Conservation (phyloP, 257 asterid genomes). For the Solanum paucissectum region DNA sequence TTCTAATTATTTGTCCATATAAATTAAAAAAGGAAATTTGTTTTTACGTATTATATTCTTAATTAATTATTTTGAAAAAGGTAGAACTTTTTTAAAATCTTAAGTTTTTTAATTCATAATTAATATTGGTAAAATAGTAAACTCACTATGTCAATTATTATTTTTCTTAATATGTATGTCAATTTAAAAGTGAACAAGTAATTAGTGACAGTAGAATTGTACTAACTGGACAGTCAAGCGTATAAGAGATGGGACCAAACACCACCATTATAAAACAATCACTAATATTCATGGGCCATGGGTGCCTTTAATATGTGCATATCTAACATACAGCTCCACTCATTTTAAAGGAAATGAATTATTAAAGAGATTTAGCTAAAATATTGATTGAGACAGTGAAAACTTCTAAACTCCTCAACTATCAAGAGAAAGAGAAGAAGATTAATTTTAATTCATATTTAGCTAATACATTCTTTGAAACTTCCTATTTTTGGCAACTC, state of each 20-base stretch:
- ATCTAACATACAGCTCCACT: neutral
- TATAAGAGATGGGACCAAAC: neutral
- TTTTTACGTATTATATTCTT: too few species aligned
- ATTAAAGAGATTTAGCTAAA: neutral
- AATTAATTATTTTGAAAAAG: too few species aligned
- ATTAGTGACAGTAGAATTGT: neutral
- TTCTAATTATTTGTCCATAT: too few species aligned
- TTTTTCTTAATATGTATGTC: accelerated
- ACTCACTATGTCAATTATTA: too few species aligned
- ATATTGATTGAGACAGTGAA: neutral
- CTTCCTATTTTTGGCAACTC: neutral
- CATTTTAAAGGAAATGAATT: neutral
- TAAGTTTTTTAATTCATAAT: too few species aligned
- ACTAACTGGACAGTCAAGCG: neutral
- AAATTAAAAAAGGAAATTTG: too few species aligned
- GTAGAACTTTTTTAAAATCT: too few species aligned
- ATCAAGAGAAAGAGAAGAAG: neutral
- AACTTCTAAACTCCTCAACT: neutral
- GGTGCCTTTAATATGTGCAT: neutral
- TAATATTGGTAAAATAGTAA: too few species aligned
- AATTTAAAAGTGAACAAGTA: too few species aligned
- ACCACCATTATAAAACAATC: neutral
- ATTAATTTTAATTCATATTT: neutral
- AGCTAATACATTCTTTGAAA: neutral
- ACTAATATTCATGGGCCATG: neutral